Base-by-base conservation (phyloP, 805 yeast species). In the Martiniozyma abietophila region DNA sequence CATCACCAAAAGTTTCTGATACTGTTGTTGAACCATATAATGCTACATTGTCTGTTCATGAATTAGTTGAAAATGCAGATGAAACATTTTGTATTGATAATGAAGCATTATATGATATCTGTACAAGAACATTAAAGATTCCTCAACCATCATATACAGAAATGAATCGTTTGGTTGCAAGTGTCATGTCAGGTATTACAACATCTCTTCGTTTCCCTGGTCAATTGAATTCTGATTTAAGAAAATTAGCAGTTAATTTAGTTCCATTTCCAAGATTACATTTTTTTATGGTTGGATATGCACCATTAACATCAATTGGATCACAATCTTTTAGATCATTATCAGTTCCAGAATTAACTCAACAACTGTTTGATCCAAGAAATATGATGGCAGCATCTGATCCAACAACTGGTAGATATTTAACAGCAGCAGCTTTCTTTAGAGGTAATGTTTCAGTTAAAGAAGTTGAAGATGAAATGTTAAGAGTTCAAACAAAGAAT, bases 371-470 rank as follows among this genome's bases (percentile, higher is more conserved):
- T 54, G 94, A 85, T 57, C 71, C 94, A 36, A 80, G 75, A 58
- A 86, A 84, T 62, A 82, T 86, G 92, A 86, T 86, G 96, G 95
- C 95, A 25, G 95, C 94, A 31, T 74, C 89, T 15, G 88, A 86
- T 61, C 95, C 95, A 48, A 71, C 79, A 64, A 77, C 78, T 56
- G 96, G 96, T 48, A 74, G 94, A 58, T 86, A 86, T 62, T 68
- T 86, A 58, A 83, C 96, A 8, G 95, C 84, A 38, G 94, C 95
- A 24, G 88, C 95, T 12, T 82, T 86, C 67, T 86, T 84, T 68
- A 76, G 96, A 61, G 96, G 96, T 63, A 80, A 83, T 50, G 95
- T 82, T 32, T 80, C 94, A 14, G 82, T 82, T 37, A 84, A 83
- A 62, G 96, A 86, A 64, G 95, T 86, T 42, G 96, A 86, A 60